These are phyloP conservation scores for Tolypocladium guangdongense DNA, from an alignment of 2,329 filamentous ascomycete species.

Conservation along the genomic window DNA sequence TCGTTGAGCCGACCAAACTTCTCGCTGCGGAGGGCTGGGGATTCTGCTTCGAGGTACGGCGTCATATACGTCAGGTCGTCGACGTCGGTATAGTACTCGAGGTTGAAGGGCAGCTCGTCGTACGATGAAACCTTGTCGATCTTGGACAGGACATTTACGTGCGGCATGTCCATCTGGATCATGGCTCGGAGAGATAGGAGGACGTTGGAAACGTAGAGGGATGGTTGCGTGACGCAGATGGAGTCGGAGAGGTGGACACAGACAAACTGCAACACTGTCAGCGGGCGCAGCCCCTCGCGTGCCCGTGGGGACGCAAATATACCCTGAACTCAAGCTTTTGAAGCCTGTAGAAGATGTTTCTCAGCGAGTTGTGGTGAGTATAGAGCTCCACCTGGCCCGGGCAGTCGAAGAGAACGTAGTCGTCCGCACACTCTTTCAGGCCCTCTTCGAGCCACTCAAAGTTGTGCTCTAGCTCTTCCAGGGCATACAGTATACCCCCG, in stretches of 20 bases:
- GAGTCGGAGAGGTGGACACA: constrained; percentile 90
- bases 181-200: constrained; percentile 89
- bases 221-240: constrained; percentile 85
- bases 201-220: constrained; percentile 88
- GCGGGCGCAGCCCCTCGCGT: constrained; percentile 1
- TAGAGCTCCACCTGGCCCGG: constrained; percentile 96
- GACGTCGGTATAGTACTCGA: constrained; percentile 96
- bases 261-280: constrained; percentile 54
- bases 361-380: constrained; percentile 83
- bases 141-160: constrained; percentile 93
- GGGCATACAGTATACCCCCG: constrained; percentile 81
- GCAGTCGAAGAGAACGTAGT: constrained; percentile 93
- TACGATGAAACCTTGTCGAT: constrained; percentile 89
- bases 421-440: constrained; percentile 69
- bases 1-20: constrained; percentile 82
- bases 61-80: constrained; percentile 82
- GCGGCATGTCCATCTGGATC: constrained; percentile 95
- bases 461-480: constrained; percentile 92
- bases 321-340: constrained; percentile 91
- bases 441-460: constrained; percentile 83
- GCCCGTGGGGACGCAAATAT: constrained; percentile 4
- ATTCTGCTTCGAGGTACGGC: constrained; percentile 69
- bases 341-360: constrained; percentile 83
- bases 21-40: constrained; percentile 52
- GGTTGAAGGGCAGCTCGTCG: constrained; percentile 80